Percentiles rank a stretch among this genome's conserved stretches.
Conservation (phyloP, 2,329 filamentous ascomycete genomes). For the Phaeoacremonium minimum region DNA sequence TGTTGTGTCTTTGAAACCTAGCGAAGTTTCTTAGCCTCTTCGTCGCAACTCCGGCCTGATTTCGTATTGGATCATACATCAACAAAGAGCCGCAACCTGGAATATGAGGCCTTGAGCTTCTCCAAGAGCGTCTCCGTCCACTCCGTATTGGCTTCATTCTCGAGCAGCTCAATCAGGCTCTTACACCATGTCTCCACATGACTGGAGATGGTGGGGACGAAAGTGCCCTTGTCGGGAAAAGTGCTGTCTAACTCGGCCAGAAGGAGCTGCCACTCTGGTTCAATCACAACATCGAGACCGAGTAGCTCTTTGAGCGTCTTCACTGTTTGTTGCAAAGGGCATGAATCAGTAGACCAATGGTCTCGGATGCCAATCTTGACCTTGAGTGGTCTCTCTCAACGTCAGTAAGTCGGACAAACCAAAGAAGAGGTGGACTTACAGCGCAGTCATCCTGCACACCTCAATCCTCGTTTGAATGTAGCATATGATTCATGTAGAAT, state of each 20-base stretch:
- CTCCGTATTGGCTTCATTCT: conserved; percentile 30
- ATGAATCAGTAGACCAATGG: conserved; percentile 30
- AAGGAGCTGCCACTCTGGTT: conserved; percentile 39
- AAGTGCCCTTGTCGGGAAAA: conserved; percentile 33
- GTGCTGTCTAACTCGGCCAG: conserved; percentile 27
- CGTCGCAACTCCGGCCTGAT: too few species aligned
- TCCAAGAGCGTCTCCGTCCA: conserved; percentile 40
- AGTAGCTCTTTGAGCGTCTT: conserved; percentile 24
- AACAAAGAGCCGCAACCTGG: conserved; percentile 26
- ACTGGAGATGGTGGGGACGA: conserved; percentile 30
- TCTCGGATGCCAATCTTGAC: conserved; percentile 37
- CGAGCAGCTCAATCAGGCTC: conserved; percentile 32
- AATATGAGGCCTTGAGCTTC: conserved; percentile 13
- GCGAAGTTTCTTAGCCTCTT: too few species aligned
- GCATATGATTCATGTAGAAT: too few species aligned
- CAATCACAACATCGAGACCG: conserved; percentile 30
- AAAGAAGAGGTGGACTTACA: too few species aligned
- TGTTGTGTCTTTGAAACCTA: conserved; percentile 17
- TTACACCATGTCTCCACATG: conserved; percentile 33
- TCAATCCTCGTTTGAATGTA: too few species aligned
- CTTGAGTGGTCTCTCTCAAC: conserved; percentile 38
- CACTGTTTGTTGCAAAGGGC: conserved; percentile 26
- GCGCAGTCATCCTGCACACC: too few species aligned
- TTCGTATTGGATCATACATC: too few species aligned
- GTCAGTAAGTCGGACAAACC: too few species aligned